These are phyloP conservation scores for Capsella rubella DNA, from an alignment of 441 rosid genomes.

Conservation along the genomic window DNA sequence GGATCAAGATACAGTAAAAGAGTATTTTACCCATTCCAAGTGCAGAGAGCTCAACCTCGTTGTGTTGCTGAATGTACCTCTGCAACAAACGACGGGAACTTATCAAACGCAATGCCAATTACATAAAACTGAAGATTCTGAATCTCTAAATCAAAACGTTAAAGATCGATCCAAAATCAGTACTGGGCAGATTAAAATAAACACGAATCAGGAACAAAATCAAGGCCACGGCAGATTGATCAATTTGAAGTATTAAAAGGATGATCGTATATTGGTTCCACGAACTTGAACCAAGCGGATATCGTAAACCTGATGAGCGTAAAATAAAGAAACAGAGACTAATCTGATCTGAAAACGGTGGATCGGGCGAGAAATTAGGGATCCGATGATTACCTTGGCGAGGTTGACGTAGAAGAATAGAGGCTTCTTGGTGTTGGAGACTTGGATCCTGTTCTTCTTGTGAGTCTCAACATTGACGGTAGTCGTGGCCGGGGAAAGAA, in stretches of 20 bases:
- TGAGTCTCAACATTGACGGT: conserved; percentile 41
- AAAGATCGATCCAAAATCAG: conserved; percentile 3
- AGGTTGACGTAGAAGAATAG: conserved; percentile 71
- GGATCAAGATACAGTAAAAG: neutral
- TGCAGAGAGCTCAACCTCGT: conserved; percentile 91
- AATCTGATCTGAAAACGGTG: conserved; percentile 5
- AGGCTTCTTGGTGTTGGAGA: conserved; percentile 73
- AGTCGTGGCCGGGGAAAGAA: conserved; percentile 22
- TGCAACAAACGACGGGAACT: conserved; percentile 25
- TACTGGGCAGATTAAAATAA: neutral
- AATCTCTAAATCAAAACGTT: neutral
- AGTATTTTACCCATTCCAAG: conserved; percentile 86
- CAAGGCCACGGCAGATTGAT: neutral
- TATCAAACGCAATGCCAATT: conserved; percentile 11
- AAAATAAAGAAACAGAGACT: neutral
- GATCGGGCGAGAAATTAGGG: conserved; percentile 4
- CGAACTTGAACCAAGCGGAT: neutral
- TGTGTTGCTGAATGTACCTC: conserved; percentile 94
- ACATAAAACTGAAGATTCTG: neutral
- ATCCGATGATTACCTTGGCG: conserved; percentile 55
- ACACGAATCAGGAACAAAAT: neutral
- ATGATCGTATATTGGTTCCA: neutral
- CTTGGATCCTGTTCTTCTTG: conserved; percentile 72
- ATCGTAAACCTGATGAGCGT: neutral
- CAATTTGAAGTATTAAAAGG: neutral